Evolutionary conservation across 768 basidiomycete species (phyloP), one percentile per base, ranked within the genome.

Genomic region (Tylopilus felleus): DNA sequence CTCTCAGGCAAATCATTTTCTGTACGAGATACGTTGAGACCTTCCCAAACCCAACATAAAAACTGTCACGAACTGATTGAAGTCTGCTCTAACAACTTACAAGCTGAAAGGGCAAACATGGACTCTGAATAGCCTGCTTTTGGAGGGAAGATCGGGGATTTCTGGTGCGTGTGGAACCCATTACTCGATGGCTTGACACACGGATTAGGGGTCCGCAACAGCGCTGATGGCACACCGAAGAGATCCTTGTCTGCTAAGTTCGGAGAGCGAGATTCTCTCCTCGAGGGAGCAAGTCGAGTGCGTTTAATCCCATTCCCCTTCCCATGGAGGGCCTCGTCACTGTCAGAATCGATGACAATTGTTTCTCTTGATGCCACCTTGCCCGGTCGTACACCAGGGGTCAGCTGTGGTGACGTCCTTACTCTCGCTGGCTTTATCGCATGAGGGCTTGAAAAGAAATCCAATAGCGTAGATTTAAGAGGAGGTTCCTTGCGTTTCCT

Each of bases 301-400:
- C 31, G 22, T 36, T 29, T 8, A 25, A 46, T 40, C 35, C 39
- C 39, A 17, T 45, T 49, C n/a, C 39, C 38, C 49, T 19, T 45
- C n/a, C 21, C 40, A 16, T 31, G 52, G 28, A 29, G 29, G 9
- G 29, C 61, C 4, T 66, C 65, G 25, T 85, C 83, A 48, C 77
- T 77, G 59, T 85, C 84, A 19, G 84, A 84, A 63, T 86, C 84
- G 51, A 87, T 80, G 52, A 85, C 68, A 44, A 86, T 85, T 57
- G 84, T 62, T 58, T 85, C 79, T 57, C 66, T 48, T 23, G 59
- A 45, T 39, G 36, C 33, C 22, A 35, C 51, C 39, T 31, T 45
- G 39, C 46, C 19, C 12, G 21, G 52, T 44, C 22, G 49, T 10
- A 23, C 44, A 23, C 17, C 7, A 22, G 47, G 23, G 5, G 43